These are phyloP conservation scores for Coprinopsis cinerea DNA, from an alignment of 768 basidiomycete genomes.

Conservation along the genomic window DNA sequence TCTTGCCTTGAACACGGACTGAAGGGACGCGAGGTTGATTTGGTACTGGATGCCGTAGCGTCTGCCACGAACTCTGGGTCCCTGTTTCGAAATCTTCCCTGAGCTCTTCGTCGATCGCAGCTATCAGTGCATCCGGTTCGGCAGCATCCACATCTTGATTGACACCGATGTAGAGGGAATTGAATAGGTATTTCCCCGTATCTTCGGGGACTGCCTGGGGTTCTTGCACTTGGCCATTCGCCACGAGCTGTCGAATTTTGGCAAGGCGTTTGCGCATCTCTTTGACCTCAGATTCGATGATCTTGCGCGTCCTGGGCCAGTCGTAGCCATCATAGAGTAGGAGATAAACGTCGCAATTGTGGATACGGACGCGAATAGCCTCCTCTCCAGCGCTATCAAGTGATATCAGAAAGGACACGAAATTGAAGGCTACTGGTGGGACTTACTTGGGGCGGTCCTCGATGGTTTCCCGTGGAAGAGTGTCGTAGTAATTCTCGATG, in stretches of 20 bases:
- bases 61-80: constrained; percentile 88
- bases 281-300: constrained; percentile 83
- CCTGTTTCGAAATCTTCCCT: constrained; percentile 68
- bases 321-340: constrained; percentile 93
- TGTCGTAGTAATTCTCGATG: constrained; percentile 71
- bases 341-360: constrained; percentile 58
- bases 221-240: constrained; percentile 83
- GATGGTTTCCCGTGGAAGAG: constrained; percentile 48
- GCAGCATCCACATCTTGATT: constrained; percentile 67
- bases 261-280: constrained; percentile 81
- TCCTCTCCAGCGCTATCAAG: constrained; percentile 41
- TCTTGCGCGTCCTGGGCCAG: constrained; percentile 79
- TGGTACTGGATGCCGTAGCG: constrained; percentile 38
- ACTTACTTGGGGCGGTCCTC: constrained; percentile 44
- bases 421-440: not conserved
- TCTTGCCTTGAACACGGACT: constrained; percentile 45
- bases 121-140: constrained; percentile 73
- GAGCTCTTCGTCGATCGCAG: constrained; percentile 90
- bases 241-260: constrained; percentile 88
- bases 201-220: constrained; percentile 65
- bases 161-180: constrained; percentile 92
- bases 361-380: constrained; percentile 47
- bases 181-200: constrained; percentile 78
- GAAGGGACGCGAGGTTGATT: constrained; percentile 30
- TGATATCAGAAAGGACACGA: not conserved